Evolutionary conservation across 2,329 filamentous ascomycete genomes (phyloP), one percentile per base, ranked within the genome.

Genomic region (Ophiostoma sp.): DNA sequence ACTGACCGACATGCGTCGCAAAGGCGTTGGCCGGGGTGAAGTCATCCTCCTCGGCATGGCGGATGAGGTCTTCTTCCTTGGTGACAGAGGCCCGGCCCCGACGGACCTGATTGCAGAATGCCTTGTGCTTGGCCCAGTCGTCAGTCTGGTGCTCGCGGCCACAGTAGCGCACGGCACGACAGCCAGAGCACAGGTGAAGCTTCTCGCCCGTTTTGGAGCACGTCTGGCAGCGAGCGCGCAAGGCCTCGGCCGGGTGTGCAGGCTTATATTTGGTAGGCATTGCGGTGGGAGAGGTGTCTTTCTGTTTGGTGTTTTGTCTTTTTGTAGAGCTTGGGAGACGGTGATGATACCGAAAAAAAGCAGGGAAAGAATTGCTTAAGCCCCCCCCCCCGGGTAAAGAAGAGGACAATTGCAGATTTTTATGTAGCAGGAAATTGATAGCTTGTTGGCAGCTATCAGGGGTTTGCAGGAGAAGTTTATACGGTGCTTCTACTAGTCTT

Each of bases 101-200:
- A 66, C 73, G 73, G 72, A 76, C 75, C 66, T 68, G 65, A 23
- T 48, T 69, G 70, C 77, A 78, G 44, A 67, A 67, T 2, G 67
- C n/a, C 60, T 77, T 75, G 74, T 78, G 77, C 54, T 71, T 35
- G 8, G 68, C 41, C 33, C 74, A 73, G 68, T 78, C 72, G 23
- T 70, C 23, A 27, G 67, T 64, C 67, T 77, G 76, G 70, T 77
- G 76, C 2, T 69, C 73, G 41, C 57, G 60, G 70, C 73, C 65
- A 72, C 76, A 78, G 70, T 77, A 78, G 67, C 69, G 72, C 71
- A 76, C 74, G 20, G 75, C 75, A 62, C 70, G 72, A 69, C 76
- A 77, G 69, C 73, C 73, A 27, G 72, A 57, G 68, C 77, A 77
- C 52, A 70, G 70, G 27, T 73, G 72, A 60, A 76, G 70, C 65